Evolutionary conservation across 2,329 filamentous ascomycete species (phyloP), one percentile per base, ranked within the genome.

Genomic region (Dothideomycetes sp.): DNA sequence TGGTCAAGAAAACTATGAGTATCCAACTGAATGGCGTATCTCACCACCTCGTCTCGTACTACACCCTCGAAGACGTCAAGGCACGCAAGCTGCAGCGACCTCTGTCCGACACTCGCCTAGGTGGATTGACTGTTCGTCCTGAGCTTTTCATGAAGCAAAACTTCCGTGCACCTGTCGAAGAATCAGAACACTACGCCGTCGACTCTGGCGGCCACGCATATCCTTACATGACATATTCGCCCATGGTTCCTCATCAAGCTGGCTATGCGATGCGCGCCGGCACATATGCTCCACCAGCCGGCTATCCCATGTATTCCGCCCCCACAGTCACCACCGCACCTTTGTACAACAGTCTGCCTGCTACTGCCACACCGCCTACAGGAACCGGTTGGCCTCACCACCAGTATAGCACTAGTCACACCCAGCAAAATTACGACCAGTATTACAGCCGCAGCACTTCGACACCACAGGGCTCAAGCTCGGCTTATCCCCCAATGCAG

Each of bases 1-100:
- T 95, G 28, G 76, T 94, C 47, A 95, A 95, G 71, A 94, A 94
- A 68, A 94, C 87, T 0, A 87, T 94, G 61, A 89, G 82, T 51
- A 76, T 94, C 27, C 78, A 74, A 2, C 78, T 82, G 36, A 72
- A 80, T 18, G 82, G 82, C 2, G 74, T 87, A 2, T 79, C 78
- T 2, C 87, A 94, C 54, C 87, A 94, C 53, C 65, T 95, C 37
- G 86, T 94, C 28, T 88, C 82, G 12, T 95, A 95, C 58, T 94
- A 94, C 65, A 84, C 69, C 30, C 71, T 89, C 9, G 77, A 84
- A 5, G 86, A 94, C 55, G 82, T 87, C n/a, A 70, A 78, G 51
- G 65, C 68, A 32, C 68, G 72, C n/a, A 61, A 57, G 12, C 67
- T 89, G 9, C 64, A 58, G 19, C 71, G 73, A 0, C 84, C 83